Evolutionary conservation across 2,329 filamentous ascomycete genomes (phyloP), one percentile per base, ranked within the genome.

Genomic region (Botrytis cinerea): DNA sequence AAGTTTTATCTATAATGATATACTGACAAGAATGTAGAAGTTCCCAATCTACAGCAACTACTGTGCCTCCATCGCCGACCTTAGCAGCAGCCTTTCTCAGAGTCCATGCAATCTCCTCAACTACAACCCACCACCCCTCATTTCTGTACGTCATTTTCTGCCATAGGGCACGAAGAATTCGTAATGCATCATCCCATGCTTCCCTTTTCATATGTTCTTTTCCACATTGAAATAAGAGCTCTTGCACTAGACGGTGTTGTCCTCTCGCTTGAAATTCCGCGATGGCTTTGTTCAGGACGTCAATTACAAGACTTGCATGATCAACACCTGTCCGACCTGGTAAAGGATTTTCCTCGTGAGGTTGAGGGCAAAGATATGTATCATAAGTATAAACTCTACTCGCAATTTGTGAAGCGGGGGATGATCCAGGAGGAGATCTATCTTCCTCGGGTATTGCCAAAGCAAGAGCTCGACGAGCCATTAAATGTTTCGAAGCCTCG

Each of bases 41-140:
- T 78, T 92, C 90, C 88, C 90, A 91, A 78, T 91, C 89, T 69
- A 90, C 86, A 43, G 88, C 85, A 51, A 92, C 81, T 14, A 91
- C 84, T 45, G 90, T 82, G 70, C 88, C 86, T 14, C 85, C 85
- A 70, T 88, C 85, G 12, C 85, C 85, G 64, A 84, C 82, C 74
- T 86, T 82, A 4, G 82, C 83, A 7, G 89, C 89, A 18, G 88
- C 89, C 74, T 85, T 84, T 75, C 90, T 84, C 73, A 91, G 81
- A n/a, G 85, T 83, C 88, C 89, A 91, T 67, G 86, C 85, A 54
- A 92, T 81, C 54, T 90, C 87, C 78, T 91, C 89, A 8, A 85
- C 84, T 45, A 90, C 84, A 74, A 86, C 83, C 74, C 86, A 83
- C 90, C 90, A 92, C 4, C 87, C 87, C 73, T 91, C 88, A 20